Evolutionary conservation across 176 grass and related monocot genomes (phyloP), one percentile per base, ranked within the genome.

Genomic region (Zea luxurians): DNA sequence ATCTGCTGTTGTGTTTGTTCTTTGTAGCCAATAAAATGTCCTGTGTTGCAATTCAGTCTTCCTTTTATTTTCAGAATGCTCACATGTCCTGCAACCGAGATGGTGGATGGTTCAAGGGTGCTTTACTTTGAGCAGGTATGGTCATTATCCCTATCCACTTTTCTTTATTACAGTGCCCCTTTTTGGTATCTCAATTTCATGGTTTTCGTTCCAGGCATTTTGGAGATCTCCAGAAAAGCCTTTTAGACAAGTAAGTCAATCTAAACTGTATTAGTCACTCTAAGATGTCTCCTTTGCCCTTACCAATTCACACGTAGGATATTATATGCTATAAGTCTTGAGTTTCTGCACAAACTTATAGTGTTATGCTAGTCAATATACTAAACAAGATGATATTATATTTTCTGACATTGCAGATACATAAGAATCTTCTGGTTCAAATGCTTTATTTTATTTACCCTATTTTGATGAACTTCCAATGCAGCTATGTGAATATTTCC

Each of bases 151-250:
- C 53, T 76, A 47, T 78, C 41, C 34, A 35, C 68, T 44, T 48
- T 74, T 78, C 13, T 54, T 69, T 61, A 63, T 77, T 42, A 47
- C 64, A 52, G 8, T 10, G 2, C n/a, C 55, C 48, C 21, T 85
- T 82, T 13, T 66, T 17, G 37, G 53, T 53, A 76, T 41, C 47
- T 83, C 11, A 66, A 54, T 66, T 57, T 8, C 7, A 68, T 46
- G 66, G 46, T 87, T 70, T 53, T 20, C 61, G 61, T 83, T 83
- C 13, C 83, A 99, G 92, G 96, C 96, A 85, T 99, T 99, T 93
- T 95, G 90, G 86, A 99, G 96, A 95, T 89, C 84, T 87, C 96
- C 90, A 66, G 92, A 95, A 69, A 99, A 93, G 83, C 96, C 96
- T 83, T 99, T 95, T 78, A 88, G 96, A 83, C 96, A 99, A 89